Evolutionary conservation across 176 grass and related monocot species (phyloP).

Genomic region (Eragrostis curvula): DNA sequence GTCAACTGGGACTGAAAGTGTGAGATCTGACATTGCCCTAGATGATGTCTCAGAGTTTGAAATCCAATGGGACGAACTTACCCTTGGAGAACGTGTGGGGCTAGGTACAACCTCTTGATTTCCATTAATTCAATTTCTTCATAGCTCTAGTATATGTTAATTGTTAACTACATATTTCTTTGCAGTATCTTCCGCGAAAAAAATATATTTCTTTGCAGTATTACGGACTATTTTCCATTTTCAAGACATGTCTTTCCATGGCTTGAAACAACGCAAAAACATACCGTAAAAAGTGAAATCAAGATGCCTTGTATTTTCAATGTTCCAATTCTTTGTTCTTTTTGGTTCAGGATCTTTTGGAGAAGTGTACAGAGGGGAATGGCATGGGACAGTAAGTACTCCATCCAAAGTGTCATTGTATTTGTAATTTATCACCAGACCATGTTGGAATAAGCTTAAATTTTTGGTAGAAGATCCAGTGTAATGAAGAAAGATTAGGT

Average conservation of each 20-base stretch:
- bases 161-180: not conserved
- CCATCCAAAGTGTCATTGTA: slow-evolving; percentile 2
- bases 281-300: not conserved
- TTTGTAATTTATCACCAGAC: slow-evolving; percentile 11
- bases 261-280: slow-evolving; percentile 9
- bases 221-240: slow-evolving; percentile 27
- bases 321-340: slow-evolving; percentile 32
- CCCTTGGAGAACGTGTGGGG: slow-evolving; percentile 85
- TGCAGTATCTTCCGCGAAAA: not conserved
- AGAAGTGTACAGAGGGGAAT: slow-evolving; percentile 96
- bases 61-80: slow-evolving; percentile 97
- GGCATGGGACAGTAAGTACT: slow-evolving; percentile 95
- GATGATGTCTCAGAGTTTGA: slow-evolving; percentile 92
- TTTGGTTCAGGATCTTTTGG: slow-evolving; percentile 81
- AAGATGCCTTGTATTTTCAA: slow-evolving; percentile 15
- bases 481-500: slow-evolving; percentile 8
- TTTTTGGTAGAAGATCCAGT: not conserved
- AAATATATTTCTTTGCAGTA: too few species aligned
- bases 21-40: slow-evolving; percentile 79
- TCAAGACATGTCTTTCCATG: not conserved
- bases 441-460: not conserved
- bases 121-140: slow-evolving; percentile 16
- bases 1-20: slow-evolving; percentile 79
- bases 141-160: slow-evolving; percentile 4
- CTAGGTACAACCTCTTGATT: slow-evolving; percentile 69